These are phyloP conservation scores for Rehmannia glutinosa DNA, from an alignment of 257 asterid species.

Conservation along the genomic window DNA sequence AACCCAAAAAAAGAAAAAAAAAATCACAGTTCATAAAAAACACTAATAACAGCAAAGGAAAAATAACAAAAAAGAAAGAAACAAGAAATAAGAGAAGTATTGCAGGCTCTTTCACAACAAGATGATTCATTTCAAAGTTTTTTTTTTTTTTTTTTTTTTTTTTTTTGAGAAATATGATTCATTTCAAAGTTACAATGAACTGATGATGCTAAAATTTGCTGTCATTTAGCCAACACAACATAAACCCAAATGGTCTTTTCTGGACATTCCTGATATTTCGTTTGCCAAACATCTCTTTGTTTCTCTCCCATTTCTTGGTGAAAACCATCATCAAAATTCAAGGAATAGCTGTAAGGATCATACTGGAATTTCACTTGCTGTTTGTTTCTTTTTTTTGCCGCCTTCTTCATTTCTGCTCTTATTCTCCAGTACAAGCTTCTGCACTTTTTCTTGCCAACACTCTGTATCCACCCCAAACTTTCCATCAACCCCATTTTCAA, in stretches of 20 bases:
- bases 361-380: conserved; percentile 40
- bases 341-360: conserved; percentile 61
- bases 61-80: background rate
- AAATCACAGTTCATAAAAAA: too few relatives aligned
- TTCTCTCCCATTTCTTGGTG: background rate
- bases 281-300: conserved; percentile 3
- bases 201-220: background rate
- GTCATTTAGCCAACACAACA: conserved; percentile 19
- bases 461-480: conserved; percentile 29
- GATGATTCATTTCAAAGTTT: too few relatives aligned
- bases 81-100: background rate
- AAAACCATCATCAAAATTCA: conserved; percentile 56
- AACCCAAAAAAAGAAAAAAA: too few relatives aligned
- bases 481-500: conserved; percentile 23
- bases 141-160: too few relatives aligned
- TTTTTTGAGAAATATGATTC: too few relatives aligned
- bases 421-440: conserved; percentile 37
- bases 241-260: conserved; percentile 24
- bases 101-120: background rate
- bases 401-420: conserved; percentile 47
- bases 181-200: too few relatives aligned
- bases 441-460: conserved; percentile 45
- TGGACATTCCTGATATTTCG: background rate
- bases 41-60: too few relatives aligned
- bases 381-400: conserved; percentile 24